Evolutionary conservation across 2,329 filamentous ascomycete species (phyloP).

Genomic region (Cytospora schulzeri): DNA sequence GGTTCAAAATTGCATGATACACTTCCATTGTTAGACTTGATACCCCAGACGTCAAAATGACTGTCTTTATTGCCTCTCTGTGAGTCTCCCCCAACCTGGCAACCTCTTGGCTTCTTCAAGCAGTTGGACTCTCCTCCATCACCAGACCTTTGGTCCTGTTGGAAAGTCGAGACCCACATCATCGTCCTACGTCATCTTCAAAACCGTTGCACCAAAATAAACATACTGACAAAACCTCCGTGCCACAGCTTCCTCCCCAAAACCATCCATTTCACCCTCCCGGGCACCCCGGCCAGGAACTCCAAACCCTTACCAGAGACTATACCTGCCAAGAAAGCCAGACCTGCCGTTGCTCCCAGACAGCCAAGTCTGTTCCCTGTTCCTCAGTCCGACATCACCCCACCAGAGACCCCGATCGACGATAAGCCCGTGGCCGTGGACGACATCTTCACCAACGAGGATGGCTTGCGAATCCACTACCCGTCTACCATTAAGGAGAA

Average conservation of each 20-base stretch:
- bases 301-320: conserved; percentile 31
- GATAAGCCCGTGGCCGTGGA: conserved; percentile 43
- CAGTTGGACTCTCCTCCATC: not conserved
- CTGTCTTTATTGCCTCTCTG: conserved; percentile 54
- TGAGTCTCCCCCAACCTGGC: conserved; percentile 37
- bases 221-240: conserved; percentile 19
- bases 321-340: conserved; percentile 34
- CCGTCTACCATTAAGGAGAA: conserved; percentile 39
- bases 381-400: conserved; percentile 52
- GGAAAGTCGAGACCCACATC: conserved; percentile 19
- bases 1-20: not conserved
- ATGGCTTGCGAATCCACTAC: conserved; percentile 60
- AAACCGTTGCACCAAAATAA: not conserved
- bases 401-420: conserved; percentile 56
- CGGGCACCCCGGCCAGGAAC: conserved; percentile 50
- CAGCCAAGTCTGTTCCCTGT: conserved; percentile 56
- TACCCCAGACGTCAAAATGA: conserved; percentile 43
- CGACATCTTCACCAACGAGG: conserved; percentile 59
- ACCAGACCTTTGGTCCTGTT: not conserved
- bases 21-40: conserved; percentile 7
- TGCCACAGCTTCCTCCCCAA: conserved; percentile 83
- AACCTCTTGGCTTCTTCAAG: not conserved
- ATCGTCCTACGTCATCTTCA: conserved; percentile 22
- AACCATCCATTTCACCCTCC: conserved; percentile 83
- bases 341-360: conserved; percentile 35